These are phyloP conservation scores for Phytophthora sansomeana DNA, from an alignment of 352 stramenopile species.

Conservation along the genomic window DNA sequence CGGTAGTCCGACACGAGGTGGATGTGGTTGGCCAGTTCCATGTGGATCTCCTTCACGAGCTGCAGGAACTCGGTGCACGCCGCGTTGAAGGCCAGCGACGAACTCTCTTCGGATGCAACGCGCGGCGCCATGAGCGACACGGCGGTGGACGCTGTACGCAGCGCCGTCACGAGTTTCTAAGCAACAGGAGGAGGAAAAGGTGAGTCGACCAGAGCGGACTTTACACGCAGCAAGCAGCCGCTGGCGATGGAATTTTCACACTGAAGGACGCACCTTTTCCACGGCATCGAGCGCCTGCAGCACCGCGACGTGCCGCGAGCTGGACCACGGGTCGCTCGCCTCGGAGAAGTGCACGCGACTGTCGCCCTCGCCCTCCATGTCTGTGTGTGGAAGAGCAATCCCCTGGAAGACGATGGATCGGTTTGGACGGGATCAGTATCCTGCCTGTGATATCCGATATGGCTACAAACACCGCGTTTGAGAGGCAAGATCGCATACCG, in stretches of 20 bases:
- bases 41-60: constrained; percentile 88
- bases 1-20: constrained; percentile 89
- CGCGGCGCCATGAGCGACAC: constrained; percentile 75
- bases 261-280: constrained; percentile 61
- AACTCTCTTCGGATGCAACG: constrained; percentile 70
- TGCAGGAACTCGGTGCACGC: constrained; percentile 87
- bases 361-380: constrained; percentile 71
- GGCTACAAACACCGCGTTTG: constrained; percentile 4
- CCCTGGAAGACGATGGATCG: constrained; percentile 6
- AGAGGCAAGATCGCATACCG: constrained; percentile 4
- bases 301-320: constrained; percentile 75
- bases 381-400: neutral
- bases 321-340: constrained; percentile 69
- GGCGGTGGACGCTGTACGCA: constrained; percentile 71
- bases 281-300: constrained; percentile 78
- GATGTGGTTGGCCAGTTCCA: constrained; percentile 83
- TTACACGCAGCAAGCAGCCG: constrained; percentile 1
- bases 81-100: constrained; percentile 77
- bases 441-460: constrained; percentile 7
- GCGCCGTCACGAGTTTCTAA: constrained; percentile 85
- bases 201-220: constrained; percentile 5
- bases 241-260: constrained; percentile 1
- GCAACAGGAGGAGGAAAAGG: neutral
- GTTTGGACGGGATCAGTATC: constrained; percentile 3
- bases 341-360: constrained; percentile 86